A percentile compares a stretch with the other conserved stretches of the same genome.
phyloP scores from a whole-genome alignment of 257 asterid genomes.

The Solanum neorickii region DNA sequence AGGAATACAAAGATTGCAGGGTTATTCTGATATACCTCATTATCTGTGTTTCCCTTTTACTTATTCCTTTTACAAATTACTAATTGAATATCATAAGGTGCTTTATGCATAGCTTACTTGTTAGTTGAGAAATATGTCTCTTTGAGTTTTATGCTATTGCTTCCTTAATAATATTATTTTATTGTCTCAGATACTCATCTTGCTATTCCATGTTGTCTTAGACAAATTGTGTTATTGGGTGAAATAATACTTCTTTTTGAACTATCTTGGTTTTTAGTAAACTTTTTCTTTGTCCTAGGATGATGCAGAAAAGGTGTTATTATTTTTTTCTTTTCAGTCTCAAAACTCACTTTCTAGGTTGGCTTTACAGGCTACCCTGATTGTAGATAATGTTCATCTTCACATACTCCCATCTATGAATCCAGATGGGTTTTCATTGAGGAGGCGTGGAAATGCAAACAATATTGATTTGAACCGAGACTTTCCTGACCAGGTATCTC shows the following conservation, averaged over 20 bases:
- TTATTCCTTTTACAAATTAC: not conserved
- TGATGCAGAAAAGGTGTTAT: not conserved
- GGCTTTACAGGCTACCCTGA: constrained; percentile 49
- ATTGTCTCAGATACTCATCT: not conserved
- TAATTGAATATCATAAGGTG: not conserved
- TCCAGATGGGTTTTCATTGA: constrained; percentile 64
- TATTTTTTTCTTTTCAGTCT: not conserved
- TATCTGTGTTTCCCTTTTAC: not conserved
- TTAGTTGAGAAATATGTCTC: not conserved
- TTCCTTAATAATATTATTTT: not conserved
- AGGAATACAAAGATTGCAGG: not conserved
- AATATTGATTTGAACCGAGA: constrained; percentile 70
- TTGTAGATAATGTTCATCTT: constrained; percentile 63
- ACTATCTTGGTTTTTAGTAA: not conserved
- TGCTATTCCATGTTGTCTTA: not conserved
- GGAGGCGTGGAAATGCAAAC: constrained; percentile 66
- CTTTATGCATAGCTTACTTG: not conserved
- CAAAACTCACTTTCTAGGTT: not conserved
- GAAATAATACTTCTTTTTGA: not conserved
- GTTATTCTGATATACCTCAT: not conserved
- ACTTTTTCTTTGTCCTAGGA: not conserved
- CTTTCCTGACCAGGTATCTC: constrained; percentile 80
- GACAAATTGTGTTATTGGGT: not conserved
- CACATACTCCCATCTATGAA: constrained; percentile 83
- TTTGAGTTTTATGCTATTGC: not conserved